Percentiles rank a stretch among this genome's conserved stretches.
Evolutionary conservation across 129 eudicot species (phyloP).

Genomic region (Artemisia argyi): DNA sequence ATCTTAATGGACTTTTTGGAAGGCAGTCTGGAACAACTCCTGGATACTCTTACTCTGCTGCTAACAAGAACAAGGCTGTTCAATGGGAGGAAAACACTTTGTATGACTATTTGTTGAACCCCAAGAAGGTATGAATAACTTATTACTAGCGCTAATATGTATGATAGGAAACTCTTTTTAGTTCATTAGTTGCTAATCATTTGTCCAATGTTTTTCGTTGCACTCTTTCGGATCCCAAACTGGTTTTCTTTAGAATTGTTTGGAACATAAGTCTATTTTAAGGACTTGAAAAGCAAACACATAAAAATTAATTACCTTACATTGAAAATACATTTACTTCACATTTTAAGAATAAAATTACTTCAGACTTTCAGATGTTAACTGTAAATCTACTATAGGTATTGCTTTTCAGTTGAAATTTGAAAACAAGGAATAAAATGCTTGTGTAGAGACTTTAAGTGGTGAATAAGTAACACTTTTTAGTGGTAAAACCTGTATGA

Average conservation of each 20-base stretch:
- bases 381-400: too few species aligned
- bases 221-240: background rate
- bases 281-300: too few species aligned
- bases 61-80: slow-evolving; percentile 88
- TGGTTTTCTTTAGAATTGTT: too few species aligned
- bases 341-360: too few species aligned
- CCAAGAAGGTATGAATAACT: slow-evolving; percentile 65
- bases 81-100: slow-evolving; percentile 71
- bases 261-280: too few species aligned
- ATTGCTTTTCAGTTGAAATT: too few species aligned
- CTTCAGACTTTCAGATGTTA: too few species aligned
- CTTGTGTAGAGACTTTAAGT: background rate
- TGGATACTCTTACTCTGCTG: slow-evolving; percentile 91
- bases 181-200: background rate
- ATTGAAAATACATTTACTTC: too few species aligned
- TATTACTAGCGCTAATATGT: background rate
- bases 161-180: background rate
- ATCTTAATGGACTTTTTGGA: slow-evolving; percentile 81
- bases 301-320: too few species aligned
- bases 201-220: background rate
- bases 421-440: background rate
- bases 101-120: slow-evolving; percentile 79
- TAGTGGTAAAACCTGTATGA: background rate
- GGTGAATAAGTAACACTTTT: background rate
- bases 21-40: slow-evolving; percentile 89